Conservation (phyloP, 148 eudicot genomes). For the Rhododendron simsii region DNA sequence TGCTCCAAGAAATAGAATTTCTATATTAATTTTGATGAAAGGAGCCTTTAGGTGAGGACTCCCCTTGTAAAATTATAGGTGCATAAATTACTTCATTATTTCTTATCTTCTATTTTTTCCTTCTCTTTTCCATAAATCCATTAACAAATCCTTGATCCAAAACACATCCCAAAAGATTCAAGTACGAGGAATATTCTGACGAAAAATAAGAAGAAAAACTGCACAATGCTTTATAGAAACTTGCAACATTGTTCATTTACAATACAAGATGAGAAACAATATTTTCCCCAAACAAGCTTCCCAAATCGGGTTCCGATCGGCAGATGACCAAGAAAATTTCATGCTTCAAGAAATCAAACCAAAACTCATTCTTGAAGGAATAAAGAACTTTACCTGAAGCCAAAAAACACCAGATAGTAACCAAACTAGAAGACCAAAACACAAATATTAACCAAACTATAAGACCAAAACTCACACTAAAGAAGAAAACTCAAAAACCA, state of each 20-base stretch:
- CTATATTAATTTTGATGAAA: too few species aligned
- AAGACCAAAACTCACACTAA: constrained; percentile 14
- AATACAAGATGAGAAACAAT: constrained; percentile 15
- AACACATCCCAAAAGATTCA: neutral
- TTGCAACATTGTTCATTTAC: neutral
- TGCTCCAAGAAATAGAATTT: too few species aligned
- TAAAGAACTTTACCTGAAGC: constrained; percentile 1
- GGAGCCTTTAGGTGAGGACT: too few species aligned
- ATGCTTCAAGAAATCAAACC: constrained; percentile 35
- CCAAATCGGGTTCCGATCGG: neutral
- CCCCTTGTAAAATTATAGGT: too few species aligned
- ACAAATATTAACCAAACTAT: constrained; percentile 4
- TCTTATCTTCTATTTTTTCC: neutral
- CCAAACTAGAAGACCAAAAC: constrained; percentile 16
- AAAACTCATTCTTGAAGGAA: constrained; percentile 42
- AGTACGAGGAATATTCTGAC: neutral
- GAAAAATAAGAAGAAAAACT: neutral
- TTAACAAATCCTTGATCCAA: neutral
- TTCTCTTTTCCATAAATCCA: neutral
- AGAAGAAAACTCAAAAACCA: constrained; percentile 16
- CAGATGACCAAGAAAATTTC: constrained; percentile 9
- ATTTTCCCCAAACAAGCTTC: constrained; percentile 9
- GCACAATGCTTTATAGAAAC: constrained; percentile 3
- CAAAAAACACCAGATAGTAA: constrained; percentile 1
- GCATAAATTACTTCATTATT: neutral